A percentile compares a stretch with the other conserved stretches of the same genome.
Evolutionary conservation across 257 asterid genomes (phyloP).

Genomic region (Mitragyna speciosa): DNA sequence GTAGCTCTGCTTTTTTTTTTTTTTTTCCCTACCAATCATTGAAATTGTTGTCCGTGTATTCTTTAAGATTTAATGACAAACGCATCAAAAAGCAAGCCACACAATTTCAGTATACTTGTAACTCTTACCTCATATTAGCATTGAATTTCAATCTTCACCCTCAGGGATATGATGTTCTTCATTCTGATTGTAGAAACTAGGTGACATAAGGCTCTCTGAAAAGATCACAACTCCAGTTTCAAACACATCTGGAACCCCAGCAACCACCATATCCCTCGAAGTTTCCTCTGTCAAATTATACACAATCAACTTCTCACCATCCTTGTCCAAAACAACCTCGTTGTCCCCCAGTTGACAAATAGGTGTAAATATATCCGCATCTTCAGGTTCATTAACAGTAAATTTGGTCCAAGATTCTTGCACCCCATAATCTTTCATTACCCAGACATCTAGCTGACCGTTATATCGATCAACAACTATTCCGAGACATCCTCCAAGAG

Average conservation of each 20-base stretch:
- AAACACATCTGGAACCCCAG: slow-evolving; percentile 24
- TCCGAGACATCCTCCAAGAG: slow-evolving; percentile 48
- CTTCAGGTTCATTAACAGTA: slow-evolving; percentile 8
- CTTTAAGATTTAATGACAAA: too few species aligned
- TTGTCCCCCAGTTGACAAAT: slow-evolving; percentile 29
- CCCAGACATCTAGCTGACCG: slow-evolving; percentile 32
- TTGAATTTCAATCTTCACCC: neutral
- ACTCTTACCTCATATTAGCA: neutral
- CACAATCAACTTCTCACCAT: slow-evolving; percentile 21
- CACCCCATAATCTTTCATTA: slow-evolving; percentile 44
- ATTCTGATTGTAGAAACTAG: slow-evolving; percentile 2
- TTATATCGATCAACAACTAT: slow-evolving; percentile 20
- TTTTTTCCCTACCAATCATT: too few species aligned
- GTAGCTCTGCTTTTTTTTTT: too few species aligned
- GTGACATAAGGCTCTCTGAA: slow-evolving; percentile 36
- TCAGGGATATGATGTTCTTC: neutral
- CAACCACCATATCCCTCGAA: slow-evolving; percentile 24
- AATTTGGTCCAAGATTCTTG: slow-evolving; percentile 40
- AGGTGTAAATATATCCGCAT: slow-evolving; percentile 13
- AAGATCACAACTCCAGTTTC: slow-evolving; percentile 20
- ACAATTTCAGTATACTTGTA: neutral
- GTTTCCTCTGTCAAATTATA: slow-evolving; percentile 16
- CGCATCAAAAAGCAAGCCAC: neutral
- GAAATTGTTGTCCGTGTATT: too few species aligned
- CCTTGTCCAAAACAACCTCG: slow-evolving; percentile 26